phyloP scores from a whole-genome alignment of 306 rosid genomes.

The Sechiopsis laciniata region DNA sequence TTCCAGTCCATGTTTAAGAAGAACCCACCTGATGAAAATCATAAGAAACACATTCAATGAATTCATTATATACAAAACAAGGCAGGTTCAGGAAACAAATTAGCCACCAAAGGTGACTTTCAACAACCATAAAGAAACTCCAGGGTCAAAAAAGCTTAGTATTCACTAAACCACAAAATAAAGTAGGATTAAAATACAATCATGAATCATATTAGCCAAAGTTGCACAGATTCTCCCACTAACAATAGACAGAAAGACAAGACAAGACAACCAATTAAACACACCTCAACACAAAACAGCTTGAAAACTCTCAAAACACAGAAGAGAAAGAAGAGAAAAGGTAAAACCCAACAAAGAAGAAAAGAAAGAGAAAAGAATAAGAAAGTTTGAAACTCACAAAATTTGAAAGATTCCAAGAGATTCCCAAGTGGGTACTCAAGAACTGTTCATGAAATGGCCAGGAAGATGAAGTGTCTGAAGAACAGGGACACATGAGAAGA shows the following conservation, averaged over 20 bases:
- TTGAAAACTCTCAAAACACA: constrained; percentile 20
- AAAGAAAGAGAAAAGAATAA: constrained; percentile 23
- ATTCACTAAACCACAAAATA: not conserved
- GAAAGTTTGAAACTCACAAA: constrained; percentile 22
- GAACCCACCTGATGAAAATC: constrained; percentile 13
- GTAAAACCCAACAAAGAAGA: constrained; percentile 6
- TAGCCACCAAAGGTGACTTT: constrained; percentile 16
- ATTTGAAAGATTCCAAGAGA: constrained; percentile 21
- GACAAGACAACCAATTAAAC: constrained; percentile 1
- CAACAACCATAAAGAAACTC: constrained; percentile 4
- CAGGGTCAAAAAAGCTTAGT: not conserved
- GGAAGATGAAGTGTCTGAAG: constrained; percentile 22
- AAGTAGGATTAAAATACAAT: constrained; percentile 13
- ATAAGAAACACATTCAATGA: constrained; percentile 3
- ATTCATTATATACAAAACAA: not conserved
- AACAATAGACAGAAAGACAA: not conserved
- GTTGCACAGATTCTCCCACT: constrained; percentile 17
- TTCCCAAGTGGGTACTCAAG: constrained; percentile 6
- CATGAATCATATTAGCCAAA: constrained; percentile 1
- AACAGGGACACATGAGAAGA: constrained; percentile 7
- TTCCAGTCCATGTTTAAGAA: constrained; percentile 5
- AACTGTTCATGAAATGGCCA: constrained; percentile 14
- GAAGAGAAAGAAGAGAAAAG: not conserved
- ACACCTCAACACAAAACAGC: not conserved
- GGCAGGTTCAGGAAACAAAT: constrained; percentile 5